phyloP scores from a whole-genome alignment of 805 yeast genomes.

The Metschnikowia shivogae region DNA sequence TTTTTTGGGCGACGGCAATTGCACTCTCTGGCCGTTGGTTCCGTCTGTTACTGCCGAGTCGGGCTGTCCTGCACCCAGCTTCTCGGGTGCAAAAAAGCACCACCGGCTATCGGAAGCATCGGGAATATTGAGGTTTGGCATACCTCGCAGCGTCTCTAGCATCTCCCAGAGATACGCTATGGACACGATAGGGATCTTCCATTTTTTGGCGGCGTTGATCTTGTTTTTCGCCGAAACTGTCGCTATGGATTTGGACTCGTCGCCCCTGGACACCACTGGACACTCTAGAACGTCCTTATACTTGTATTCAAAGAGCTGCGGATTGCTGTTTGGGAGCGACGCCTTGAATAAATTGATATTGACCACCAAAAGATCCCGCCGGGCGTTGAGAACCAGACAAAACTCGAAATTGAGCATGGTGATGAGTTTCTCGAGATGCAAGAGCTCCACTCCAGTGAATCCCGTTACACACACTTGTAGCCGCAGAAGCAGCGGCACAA shows the following conservation, averaged over 20 bases:
- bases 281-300: slow-evolving; percentile 31
- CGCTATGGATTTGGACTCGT: slow-evolving; percentile 27
- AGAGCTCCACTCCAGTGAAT: slow-evolving; percentile 68
- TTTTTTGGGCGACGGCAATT: slow-evolving; percentile 53
- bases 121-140: slow-evolving; percentile 27
- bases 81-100: slow-evolving; percentile 53
- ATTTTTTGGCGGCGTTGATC: slow-evolving; percentile 52
- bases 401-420: slow-evolving; percentile 48
- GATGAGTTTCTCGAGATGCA: slow-evolving; percentile 66
- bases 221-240: slow-evolving; percentile 48
- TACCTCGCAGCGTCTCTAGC: slow-evolving; percentile 24
- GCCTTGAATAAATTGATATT: slow-evolving; percentile 45
- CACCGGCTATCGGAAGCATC: slow-evolving; percentile 44
- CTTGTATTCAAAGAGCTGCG: slow-evolving; percentile 37
- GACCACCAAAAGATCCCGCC: slow-evolving; percentile 54
- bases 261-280: slow-evolving; percentile 26
- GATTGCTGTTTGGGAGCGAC: slow-evolving; percentile 36
- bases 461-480: slow-evolving; percentile 59
- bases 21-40: slow-evolving; percentile 16
- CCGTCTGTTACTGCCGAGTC: slow-evolving; percentile 6
- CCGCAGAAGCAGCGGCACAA: slow-evolving; percentile 21
- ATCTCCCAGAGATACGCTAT: slow-evolving; percentile 52
- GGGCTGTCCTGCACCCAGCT: not conserved
- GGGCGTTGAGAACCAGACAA: slow-evolving; percentile 44
- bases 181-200: slow-evolving; percentile 58